phyloP scores from a whole-genome alignment of 768 basidiomycete species.

The Phanerochaete carnosa region DNA sequence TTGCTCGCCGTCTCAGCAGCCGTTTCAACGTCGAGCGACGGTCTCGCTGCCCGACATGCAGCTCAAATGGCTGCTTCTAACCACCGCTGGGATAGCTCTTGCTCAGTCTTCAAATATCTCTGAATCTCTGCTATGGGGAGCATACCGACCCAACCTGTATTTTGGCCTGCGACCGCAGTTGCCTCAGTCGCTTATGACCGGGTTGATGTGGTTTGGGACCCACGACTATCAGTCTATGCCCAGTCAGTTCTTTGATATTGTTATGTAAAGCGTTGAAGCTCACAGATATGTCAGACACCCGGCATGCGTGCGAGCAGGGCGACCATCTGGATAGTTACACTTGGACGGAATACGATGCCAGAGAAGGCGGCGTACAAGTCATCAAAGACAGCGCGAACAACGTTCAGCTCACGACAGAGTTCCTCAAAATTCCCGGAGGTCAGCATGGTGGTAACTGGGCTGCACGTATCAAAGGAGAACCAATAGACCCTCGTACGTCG shows the following conservation, averaged over 20 bases:
- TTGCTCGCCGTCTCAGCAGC: not conserved
- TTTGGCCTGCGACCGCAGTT: constrained; percentile 85
- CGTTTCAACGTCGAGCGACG: not conserved
- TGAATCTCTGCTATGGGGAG: constrained; percentile 68
- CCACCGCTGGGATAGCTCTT: constrained; percentile 37
- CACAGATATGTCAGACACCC: constrained; percentile 45
- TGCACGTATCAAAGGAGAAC: constrained; percentile 76
- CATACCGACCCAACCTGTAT: constrained; percentile 92
- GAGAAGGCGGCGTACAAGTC: constrained; percentile 83
- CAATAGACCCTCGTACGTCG: constrained; percentile 59
- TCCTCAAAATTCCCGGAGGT: constrained; percentile 83
- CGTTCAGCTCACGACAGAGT: constrained; percentile 78
- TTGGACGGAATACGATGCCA: constrained; percentile 85
- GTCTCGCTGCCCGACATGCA: constrained; percentile 34
- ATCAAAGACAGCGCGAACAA: constrained; percentile 82
- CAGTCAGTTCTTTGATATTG: constrained; percentile 39
- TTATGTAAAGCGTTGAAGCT: not conserved
- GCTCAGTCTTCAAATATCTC: constrained; percentile 46
- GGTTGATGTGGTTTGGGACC: constrained; percentile 92
- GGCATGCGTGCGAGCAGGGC: constrained; percentile 87
- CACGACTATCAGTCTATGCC: constrained; percentile 73
- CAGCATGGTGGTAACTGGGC: constrained; percentile 88
- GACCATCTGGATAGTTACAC: constrained; percentile 81
- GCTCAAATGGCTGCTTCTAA: constrained; percentile 40
- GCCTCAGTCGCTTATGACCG: constrained; percentile 89